Evolutionary conservation across 2,329 filamentous ascomycete species (phyloP), one percentile per base, ranked within the genome.

Genomic region (Beauveria pseudobassiana): DNA sequence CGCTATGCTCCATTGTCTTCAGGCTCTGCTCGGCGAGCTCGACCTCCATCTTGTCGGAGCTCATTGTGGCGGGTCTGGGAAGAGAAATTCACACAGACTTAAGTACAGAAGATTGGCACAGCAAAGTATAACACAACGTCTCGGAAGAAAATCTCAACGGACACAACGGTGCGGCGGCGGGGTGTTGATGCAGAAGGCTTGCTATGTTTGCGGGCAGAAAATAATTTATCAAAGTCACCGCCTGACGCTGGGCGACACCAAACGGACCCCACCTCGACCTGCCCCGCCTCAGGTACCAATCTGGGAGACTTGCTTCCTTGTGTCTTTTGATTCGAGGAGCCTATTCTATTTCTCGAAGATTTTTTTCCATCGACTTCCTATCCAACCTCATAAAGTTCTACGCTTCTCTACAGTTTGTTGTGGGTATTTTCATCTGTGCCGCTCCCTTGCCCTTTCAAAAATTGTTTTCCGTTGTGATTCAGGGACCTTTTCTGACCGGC

Each of bases 1-100:
- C 95, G 66, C 93, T 95, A 80, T 96, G 93, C 74, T 90, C 89
- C 84, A 96, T 87, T 69, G 79, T 75, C 73, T 87, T 86, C 76
- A 90, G 82, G 76, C 80, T 79, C 73, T 82, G 74, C 78, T 87
- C 84, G 54, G 83, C 84, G 67, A 77, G 73, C 71, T 84, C 83
- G 63, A 86, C 77, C 50, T 85, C 83, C 81, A 83, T 85, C 64
- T 79, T 80, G 64, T 78, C 77, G 67, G 77, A 76, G 68, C 72
- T 75, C 80, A 82, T 82, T 40, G 64, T 76, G 65, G 43, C 60
- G 43, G 62, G n/a, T 38, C 28, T 59, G 5, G 18, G 8, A 2
- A 22, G 14, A 42, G 5, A 16, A 38, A 5, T 20, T 43, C n/a
- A 16, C n/a, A 54, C 3, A 55, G 28, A 49, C 1, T 16, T 3